Evolutionary conservation across 2,329 filamentous ascomycete species (phyloP).

Genomic region (Paecilomyces variotii): DNA sequence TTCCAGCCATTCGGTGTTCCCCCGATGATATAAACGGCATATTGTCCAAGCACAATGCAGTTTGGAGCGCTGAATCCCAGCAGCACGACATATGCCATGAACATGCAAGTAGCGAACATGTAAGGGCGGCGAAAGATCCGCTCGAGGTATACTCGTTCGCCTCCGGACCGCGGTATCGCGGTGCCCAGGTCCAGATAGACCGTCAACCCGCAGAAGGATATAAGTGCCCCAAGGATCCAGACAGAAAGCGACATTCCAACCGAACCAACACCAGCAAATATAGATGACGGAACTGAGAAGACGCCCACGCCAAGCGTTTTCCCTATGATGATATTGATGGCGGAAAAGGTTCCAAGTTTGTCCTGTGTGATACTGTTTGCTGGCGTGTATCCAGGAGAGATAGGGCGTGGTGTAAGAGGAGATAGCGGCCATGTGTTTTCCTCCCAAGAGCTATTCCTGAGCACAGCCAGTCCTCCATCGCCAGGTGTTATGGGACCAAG

Average conservation of each 20-base stretch:
- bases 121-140: slow-evolving; percentile 36
- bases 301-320: slow-evolving; percentile 36
- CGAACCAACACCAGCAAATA: slow-evolving; percentile 47
- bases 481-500: background rate
- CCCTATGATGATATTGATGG: slow-evolving; percentile 26
- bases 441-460: background rate
- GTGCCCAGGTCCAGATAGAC: slow-evolving; percentile 42
- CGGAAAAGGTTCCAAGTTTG: background rate
- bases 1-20: slow-evolving; percentile 27
- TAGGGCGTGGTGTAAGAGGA: background rate
- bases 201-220: slow-evolving; percentile 39
- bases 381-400: background rate
- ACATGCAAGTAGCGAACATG: slow-evolving; percentile 41
- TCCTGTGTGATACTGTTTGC: background rate
- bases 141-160: slow-evolving; percentile 44
- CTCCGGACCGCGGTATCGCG: slow-evolving; percentile 38
- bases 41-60: slow-evolving; percentile 36
- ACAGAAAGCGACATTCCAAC: slow-evolving; percentile 48
- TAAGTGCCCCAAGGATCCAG: slow-evolving; percentile 45
- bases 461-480: background rate
- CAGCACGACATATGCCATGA: slow-evolving; percentile 40
- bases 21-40: slow-evolving; percentile 31
- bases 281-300: slow-evolving; percentile 51
- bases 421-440: background rate
- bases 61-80: slow-evolving; percentile 38